phyloP scores from a whole-genome alignment of 2,329 filamentous ascomycete genomes.

The Aciculosporium take region DNA sequence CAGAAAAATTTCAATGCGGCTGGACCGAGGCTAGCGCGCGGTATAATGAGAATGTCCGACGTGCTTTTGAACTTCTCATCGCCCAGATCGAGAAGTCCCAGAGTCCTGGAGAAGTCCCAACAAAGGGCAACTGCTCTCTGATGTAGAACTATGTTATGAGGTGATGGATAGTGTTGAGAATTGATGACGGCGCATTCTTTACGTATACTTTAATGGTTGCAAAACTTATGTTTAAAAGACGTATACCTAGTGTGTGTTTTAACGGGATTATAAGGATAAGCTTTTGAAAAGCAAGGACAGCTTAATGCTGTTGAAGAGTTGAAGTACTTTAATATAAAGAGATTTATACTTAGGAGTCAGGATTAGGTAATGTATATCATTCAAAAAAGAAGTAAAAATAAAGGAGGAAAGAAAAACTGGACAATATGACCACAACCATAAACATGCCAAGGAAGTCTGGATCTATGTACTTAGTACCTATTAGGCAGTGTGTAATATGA shows the following conservation, averaged over 20 bases:
- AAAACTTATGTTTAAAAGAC: background rate
- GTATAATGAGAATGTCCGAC: constrained; percentile 85
- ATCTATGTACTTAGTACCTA: too few relatives aligned
- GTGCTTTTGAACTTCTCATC: constrained; percentile 88
- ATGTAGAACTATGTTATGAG: constrained; percentile 45
- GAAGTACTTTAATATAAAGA: background rate
- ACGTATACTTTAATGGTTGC: background rate
- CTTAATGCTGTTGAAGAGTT: background rate
- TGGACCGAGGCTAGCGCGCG: constrained; percentile 92
- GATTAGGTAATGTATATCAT: too few relatives aligned
- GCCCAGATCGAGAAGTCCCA: constrained; percentile 89
- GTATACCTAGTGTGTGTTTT: background rate
- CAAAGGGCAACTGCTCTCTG: constrained; percentile 64
- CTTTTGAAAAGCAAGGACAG: background rate
- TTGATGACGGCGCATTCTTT: background rate
- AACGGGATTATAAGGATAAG: background rate
- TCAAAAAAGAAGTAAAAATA: too few relatives aligned
- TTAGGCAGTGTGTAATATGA: too few relatives aligned
- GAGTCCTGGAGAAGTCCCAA: constrained; percentile 72
- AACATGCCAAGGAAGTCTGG: too few relatives aligned
- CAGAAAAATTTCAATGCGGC: constrained; percentile 77
- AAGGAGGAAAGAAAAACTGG: too few relatives aligned
- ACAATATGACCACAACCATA: too few relatives aligned
- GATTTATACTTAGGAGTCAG: too few relatives aligned
- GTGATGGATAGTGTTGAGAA: background rate